Conservation (phyloP, 2,329 filamentous ascomycete species). For the Arthroderma sp. region DNA sequence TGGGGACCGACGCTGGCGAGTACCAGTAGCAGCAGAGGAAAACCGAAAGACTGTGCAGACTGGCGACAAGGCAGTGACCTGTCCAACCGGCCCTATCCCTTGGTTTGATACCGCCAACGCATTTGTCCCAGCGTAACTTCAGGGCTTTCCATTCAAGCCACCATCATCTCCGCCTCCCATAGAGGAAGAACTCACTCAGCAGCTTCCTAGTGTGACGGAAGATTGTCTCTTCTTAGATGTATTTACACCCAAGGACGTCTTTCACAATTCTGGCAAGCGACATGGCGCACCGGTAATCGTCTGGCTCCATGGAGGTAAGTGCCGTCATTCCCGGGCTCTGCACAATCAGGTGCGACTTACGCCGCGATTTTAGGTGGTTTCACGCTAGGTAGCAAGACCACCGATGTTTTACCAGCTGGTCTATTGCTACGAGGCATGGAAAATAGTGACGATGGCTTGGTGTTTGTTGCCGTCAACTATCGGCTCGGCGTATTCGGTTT, state of each 20-base stretch:
- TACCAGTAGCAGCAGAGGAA: too few relatives aligned
- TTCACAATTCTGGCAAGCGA: neutral
- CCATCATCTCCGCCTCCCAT: too few relatives aligned
- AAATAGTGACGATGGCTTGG: conserved; percentile 35
- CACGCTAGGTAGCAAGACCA: neutral
- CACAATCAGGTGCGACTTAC: conserved; percentile 2
- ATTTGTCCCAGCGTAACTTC: too few relatives aligned
- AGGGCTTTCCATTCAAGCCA: too few relatives aligned
- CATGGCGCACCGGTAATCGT: conserved; percentile 6
- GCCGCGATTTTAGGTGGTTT: conserved; percentile 3
- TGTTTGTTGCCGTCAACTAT: conserved; percentile 70
- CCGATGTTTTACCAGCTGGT: neutral
- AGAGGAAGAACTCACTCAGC: too few relatives aligned
- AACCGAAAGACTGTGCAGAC: too few relatives aligned
- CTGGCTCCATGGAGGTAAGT: conserved; percentile 2
- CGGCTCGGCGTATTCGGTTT: conserved; percentile 63
- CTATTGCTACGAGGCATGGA: neutral
- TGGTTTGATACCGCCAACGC: too few relatives aligned
- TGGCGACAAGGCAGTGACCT: too few relatives aligned
- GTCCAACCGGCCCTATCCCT: too few relatives aligned
- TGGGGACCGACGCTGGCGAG: conserved; percentile 39
- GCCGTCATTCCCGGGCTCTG: neutral
- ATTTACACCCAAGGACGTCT: conserved; percentile 4
- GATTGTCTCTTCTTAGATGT: conserved; percentile 9
- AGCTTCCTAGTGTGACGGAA: neutral